Base-by-base conservation (phyloP, 179 eudicot species). In the Actinidia polygama region DNA sequence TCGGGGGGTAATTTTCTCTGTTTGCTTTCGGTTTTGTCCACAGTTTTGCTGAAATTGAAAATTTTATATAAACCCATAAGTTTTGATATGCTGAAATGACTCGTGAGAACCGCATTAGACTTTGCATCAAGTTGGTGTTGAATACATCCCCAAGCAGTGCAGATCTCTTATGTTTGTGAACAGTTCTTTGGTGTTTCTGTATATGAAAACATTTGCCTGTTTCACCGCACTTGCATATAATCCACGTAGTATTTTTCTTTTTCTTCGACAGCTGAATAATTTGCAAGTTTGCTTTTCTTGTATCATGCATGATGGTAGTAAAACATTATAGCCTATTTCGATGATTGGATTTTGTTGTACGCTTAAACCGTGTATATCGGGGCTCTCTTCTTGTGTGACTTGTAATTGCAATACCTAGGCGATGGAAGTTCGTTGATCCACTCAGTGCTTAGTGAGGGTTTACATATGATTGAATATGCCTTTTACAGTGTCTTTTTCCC, bases 11-110 rank as follows among this genome's bases (percentile, higher is more conserved):
- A 7, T 62, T 47, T 75, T 57, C 49, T 23, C 55, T 3, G 74
- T 63, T 78, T 79, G 74, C 50, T 23, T 63, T 63, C 47, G 14
- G 50, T 3, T 26, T 66, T 79, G 49, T 79, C 62, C 24, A 67
- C 67, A 67, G 18, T 88, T 49, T 26, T 73, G 2, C 57, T 21
- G 71, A 16, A 23, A 62, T 15, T 14, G 21, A 78, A 63, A 23
- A 30, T 12, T 30, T 67, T 67, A 5, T 73, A 21, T 5, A 6
- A 67, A 26, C 14, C 40, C 40, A 40, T 30, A 40, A 36, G 23
- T 12, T 40, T 40, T 58, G 9, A 59, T 58, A 10, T 77, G 36
- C 30, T n/a, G 49, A 76, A 36, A 76, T 57, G 62, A 30, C 26
- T 10, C 50, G 30, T 77, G 2, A 10, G 68, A 4, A 26, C 51